phyloP scores from a whole-genome alignment of 441 rosid genomes.

The Sinapis alba region DNA sequence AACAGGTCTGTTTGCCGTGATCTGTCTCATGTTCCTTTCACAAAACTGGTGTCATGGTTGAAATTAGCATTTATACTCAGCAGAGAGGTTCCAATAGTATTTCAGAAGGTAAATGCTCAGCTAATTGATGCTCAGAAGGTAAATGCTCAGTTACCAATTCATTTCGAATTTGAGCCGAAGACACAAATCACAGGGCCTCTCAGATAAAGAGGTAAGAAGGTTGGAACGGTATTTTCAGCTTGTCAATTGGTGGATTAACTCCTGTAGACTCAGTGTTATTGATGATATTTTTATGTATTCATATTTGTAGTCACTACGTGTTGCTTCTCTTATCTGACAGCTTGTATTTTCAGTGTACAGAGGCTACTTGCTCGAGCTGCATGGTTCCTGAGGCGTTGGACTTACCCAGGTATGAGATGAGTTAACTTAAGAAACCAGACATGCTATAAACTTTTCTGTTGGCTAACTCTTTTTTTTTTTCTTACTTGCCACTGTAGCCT shows the following conservation, averaged over 20 bases:
- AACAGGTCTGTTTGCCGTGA: slow-evolving; percentile 71
- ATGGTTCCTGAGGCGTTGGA: slow-evolving; percentile 45
- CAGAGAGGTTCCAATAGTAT: slow-evolving; percentile 72
- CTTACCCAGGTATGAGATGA: slow-evolving; percentile 49
- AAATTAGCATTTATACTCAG: slow-evolving; percentile 78
- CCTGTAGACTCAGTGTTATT: slow-evolving; percentile 17
- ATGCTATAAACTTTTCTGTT: slow-evolving; percentile 17
- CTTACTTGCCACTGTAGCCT: slow-evolving; percentile 57
- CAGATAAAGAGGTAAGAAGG: slow-evolving; percentile 54
- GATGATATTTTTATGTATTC: neutral
- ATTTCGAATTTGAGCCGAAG: slow-evolving; percentile 52
- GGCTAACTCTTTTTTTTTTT: slow-evolving; percentile 22
- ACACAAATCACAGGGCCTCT: slow-evolving; percentile 36
- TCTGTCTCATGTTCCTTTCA: slow-evolving; percentile 55
- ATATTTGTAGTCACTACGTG: slow-evolving; percentile 8
- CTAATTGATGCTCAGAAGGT: slow-evolving; percentile 63
- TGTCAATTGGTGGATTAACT: slow-evolving; percentile 19
- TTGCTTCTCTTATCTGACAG: slow-evolving; percentile 23
- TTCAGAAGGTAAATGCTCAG: slow-evolving; percentile 70
- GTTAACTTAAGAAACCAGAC: slow-evolving; percentile 21
- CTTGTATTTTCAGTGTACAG: slow-evolving; percentile 36
- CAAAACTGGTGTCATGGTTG: slow-evolving; percentile 65
- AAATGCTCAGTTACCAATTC: slow-evolving; percentile 51
- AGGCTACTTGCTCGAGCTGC: slow-evolving; percentile 44
- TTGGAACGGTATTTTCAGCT: slow-evolving; percentile 18